Evolutionary conservation across 1,139 yeast species (phyloP), one percentile per base, ranked within the genome.

Genomic region (Suhomyces panamericanus): DNA sequence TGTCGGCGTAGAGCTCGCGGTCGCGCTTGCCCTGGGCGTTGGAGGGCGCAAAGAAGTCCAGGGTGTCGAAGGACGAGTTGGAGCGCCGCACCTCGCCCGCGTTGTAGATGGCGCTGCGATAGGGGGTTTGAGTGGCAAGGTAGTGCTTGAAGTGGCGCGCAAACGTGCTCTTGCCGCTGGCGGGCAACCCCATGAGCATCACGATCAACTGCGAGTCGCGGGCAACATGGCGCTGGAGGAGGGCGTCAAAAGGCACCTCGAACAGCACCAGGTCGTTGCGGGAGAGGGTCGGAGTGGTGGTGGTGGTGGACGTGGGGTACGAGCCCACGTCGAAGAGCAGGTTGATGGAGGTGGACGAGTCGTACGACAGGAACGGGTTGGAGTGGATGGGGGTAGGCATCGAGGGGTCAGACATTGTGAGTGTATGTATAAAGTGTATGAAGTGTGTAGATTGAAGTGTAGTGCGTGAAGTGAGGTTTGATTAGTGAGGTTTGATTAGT

Each of bases 161-260:
- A 14, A 83, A 67, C 9, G 89, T 80, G 17, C 87, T 81, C 62
- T 85, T 85, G 3, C 90, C 91, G 20, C 80, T 71, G 0, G 90
- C 90, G 0, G 91, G 90, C 38, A 85, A 66, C 0, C 90, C 91
- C 11, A 83, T 83, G 38, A 84, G 60, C 44, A 85, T 70, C 13
- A 81, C 57, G 20, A 63, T 53, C 35, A 64, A 32, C 41, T 60
- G 45, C 57, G 63, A 43, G 32, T 32, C 35, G 36, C 26, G 48
- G 39, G 32, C 38, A 17, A 35, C 36, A 34, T 34, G 39, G 16
- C 32, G 39, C 17, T 36, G 27, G 12, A 36, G 17, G 24, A 20
- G 28, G 16, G 39, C 39, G 29, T 22, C 11, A 7, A 34, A 34
- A 9, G 29, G 24, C 20, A 13, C 29, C 8, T 34, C 36, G 12